Evolutionary conservation across 441 rosid genomes (phyloP).

Genomic region (Erysimum pusillum): DNA sequence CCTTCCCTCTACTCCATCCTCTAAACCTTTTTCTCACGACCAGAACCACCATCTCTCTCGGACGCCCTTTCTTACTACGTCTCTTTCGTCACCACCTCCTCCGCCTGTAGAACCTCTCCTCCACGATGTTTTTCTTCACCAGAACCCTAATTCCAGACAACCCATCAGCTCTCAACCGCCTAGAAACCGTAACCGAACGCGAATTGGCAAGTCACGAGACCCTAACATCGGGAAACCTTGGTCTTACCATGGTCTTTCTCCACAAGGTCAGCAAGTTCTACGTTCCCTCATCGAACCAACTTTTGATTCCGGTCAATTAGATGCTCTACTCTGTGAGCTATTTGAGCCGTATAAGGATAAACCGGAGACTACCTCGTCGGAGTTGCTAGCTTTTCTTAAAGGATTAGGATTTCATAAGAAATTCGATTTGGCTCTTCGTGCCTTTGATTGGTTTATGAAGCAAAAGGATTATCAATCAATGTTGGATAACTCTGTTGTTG

Average conservation of each 20-base stretch:
- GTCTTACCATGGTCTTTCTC: slow-evolving; percentile 73
- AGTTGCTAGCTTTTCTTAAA: slow-evolving; percentile 73
- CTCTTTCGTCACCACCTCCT: slow-evolving; percentile 42
- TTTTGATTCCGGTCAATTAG: slow-evolving; percentile 58
- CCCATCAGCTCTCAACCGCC: slow-evolving; percentile 42
- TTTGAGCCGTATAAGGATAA: slow-evolving; percentile 52
- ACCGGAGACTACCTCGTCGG: slow-evolving; percentile 49
- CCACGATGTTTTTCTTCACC: slow-evolving; percentile 53
- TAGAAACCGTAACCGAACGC: slow-evolving; percentile 50
- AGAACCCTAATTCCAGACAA: slow-evolving; percentile 47
- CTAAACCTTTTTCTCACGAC: slow-evolving; percentile 50
- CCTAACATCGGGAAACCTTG: slow-evolving; percentile 82
- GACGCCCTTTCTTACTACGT: slow-evolving; percentile 39
- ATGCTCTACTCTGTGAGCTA: slow-evolving; percentile 50
- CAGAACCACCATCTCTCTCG: slow-evolving; percentile 46
- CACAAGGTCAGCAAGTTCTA: slow-evolving; percentile 71
- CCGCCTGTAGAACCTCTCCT: slow-evolving; percentile 53
- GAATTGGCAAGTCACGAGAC: slow-evolving; percentile 73
- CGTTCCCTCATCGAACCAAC: slow-evolving; percentile 58
- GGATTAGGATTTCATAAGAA: slow-evolving; percentile 82
- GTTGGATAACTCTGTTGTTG: slow-evolving; percentile 67
- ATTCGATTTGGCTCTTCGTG: slow-evolving; percentile 65
- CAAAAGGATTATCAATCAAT: slow-evolving; percentile 51
- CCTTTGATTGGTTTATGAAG: slow-evolving; percentile 79
- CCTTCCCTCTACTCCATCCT: slow-evolving; percentile 62